Percentiles rank a stretch among this genome's conserved stretches.
Conservation (phyloP, 495 filamentous ascomycete genomes). For the Penicillium dipodomyicola region DNA sequence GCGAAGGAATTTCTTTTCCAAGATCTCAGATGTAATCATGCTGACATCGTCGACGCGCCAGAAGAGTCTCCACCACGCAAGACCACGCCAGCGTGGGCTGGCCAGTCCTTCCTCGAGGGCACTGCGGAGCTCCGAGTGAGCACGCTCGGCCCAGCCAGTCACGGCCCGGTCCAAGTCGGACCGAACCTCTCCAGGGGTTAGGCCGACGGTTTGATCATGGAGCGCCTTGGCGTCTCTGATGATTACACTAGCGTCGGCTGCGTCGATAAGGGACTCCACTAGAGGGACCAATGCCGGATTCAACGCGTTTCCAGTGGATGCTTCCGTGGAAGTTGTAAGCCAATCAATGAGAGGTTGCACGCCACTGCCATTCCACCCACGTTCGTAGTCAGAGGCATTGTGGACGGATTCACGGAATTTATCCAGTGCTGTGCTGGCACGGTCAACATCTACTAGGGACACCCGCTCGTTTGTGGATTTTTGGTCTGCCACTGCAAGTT, state of each 20-base stretch:
- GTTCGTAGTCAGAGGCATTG: conserved; percentile 68
- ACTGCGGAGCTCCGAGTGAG: conserved; percentile 78
- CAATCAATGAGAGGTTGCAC: conserved; percentile 64
- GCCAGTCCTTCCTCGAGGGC: conserved; percentile 72
- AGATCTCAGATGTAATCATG: conserved; percentile 73
- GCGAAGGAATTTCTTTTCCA: conserved; percentile 69
- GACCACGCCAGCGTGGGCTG: conserved; percentile 64
- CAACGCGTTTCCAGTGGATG: conserved; percentile 40
- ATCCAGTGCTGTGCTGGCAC: conserved; percentile 56
- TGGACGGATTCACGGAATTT: conserved; percentile 64
- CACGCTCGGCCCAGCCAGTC: conserved; percentile 69
- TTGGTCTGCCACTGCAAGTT: conserved; percentile 42
- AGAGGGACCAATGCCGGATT: conserved; percentile 64
- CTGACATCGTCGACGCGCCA: conserved; percentile 91
- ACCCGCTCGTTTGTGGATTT: conserved; percentile 31
- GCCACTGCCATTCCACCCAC: conserved; percentile 69
- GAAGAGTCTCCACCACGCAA: conserved; percentile 93
- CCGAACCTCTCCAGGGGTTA: conserved; percentile 42
- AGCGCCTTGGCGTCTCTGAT: conserved; percentile 46
- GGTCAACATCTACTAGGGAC: conserved; percentile 53
- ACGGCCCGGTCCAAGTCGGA: conserved; percentile 56
- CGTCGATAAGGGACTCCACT: conserved; percentile 62
- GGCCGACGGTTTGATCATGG: conserved; percentile 30
- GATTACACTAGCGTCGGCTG: conserved; percentile 53
- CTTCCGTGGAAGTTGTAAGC: conserved; percentile 54